phyloP scores from a whole-genome alignment of 1,139 yeast genomes.

The Meyerozyma carpophila region DNA sequence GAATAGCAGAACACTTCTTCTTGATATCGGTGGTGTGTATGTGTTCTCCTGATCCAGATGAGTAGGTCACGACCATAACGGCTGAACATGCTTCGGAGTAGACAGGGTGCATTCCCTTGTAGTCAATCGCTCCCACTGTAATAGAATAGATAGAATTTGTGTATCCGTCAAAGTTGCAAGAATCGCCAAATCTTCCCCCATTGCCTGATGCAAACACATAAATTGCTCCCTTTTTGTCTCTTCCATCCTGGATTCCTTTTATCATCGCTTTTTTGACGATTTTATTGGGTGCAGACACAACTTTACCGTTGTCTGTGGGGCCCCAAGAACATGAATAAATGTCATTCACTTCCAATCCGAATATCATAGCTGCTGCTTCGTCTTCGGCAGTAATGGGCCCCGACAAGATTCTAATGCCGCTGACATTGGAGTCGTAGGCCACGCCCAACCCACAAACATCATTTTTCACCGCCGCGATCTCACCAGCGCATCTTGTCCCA shows the following conservation, averaged over 20 bases:
- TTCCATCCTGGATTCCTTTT: slow-evolving; percentile 81
- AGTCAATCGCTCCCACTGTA: slow-evolving; percentile 92
- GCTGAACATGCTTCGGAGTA: slow-evolving; percentile 95
- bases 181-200: slow-evolving; percentile 79
- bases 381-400: slow-evolving; percentile 77
- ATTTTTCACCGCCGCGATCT: slow-evolving; percentile 87
- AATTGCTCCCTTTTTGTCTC: slow-evolving; percentile 75
- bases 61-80: slow-evolving; percentile 91
- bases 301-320: slow-evolving; percentile 87
- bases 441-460: slow-evolving; percentile 93
- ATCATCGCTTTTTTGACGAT: slow-evolving; percentile 77
- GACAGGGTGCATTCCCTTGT: slow-evolving; percentile 75
- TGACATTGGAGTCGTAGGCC: slow-evolving; percentile 78
- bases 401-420: slow-evolving; percentile 87
- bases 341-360: slow-evolving; percentile 76
- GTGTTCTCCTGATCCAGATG: slow-evolving; percentile 86
- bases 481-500: slow-evolving; percentile 98
- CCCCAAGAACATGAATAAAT: slow-evolving; percentile 99
- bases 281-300: slow-evolving; percentile 79
- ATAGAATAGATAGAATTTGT: slow-evolving; percentile 94
- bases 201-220: slow-evolving; percentile 97
- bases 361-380: slow-evolving; percentile 84
- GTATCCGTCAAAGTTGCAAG: slow-evolving; percentile 96
- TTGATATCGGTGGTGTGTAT: slow-evolving; percentile 88
- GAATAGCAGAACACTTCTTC: slow-evolving; percentile 62